phyloP scores from a whole-genome alignment of 495 filamentous ascomycete genomes.

The Filosporella fistucella region DNA sequence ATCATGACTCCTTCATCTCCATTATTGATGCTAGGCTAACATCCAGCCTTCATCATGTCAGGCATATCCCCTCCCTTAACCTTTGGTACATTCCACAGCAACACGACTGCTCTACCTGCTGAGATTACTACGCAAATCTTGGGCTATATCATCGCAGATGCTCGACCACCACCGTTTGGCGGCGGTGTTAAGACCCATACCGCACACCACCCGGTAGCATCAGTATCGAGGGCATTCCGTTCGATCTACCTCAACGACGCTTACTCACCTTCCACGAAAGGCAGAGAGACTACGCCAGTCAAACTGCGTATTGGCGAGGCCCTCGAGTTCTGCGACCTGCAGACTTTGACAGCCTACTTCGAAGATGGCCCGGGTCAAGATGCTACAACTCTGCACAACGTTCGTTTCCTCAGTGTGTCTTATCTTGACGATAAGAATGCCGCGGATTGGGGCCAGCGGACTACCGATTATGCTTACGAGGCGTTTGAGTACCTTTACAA shows the following conservation, averaged over 20 bases:
- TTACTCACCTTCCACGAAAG: constrained; percentile 2
- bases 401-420: constrained; percentile 5
- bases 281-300: neutral
- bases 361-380: constrained; percentile 5
- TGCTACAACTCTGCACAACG: too few relatives aligned
- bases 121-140: too few relatives aligned
- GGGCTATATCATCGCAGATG: too few relatives aligned
- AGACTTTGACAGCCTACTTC: constrained; percentile 10
- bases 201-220: too few relatives aligned
- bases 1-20: too few relatives aligned
- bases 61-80: too few relatives aligned
- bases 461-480: constrained; percentile 16
- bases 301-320: constrained; percentile 6
- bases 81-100: too few relatives aligned
- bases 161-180: too few relatives aligned
- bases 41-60: too few relatives aligned
- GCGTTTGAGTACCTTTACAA: constrained; percentile 15
- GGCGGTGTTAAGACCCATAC: too few relatives aligned
- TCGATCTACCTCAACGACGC: constrained; percentile 6
- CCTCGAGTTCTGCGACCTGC: constrained; percentile 6
- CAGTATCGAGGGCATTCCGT: constrained; percentile 1
- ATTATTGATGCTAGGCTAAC: too few relatives aligned
- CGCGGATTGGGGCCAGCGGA: neutral
- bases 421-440: constrained; percentile 7
- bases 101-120: too few relatives aligned